Evolutionary conservation across 2,329 filamentous ascomycete species (phyloP), one percentile per base, ranked within the genome.

Genomic region (Penicillium sp.): DNA sequence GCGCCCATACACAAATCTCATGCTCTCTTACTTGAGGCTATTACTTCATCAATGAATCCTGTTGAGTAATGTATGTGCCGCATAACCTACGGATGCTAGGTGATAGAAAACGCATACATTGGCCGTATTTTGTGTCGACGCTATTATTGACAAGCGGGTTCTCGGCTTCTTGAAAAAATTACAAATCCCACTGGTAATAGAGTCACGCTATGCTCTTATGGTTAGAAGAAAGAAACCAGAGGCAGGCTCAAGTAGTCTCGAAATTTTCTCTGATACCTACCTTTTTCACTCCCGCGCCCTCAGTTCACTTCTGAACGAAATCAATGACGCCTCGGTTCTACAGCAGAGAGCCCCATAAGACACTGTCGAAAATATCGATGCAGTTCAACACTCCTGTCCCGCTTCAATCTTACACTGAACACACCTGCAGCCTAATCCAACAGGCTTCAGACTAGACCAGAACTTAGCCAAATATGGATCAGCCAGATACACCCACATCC

Each of bases 1-100:
- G 48, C 58, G 55, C 26, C 53, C 55, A 37, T 60, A 48, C 52
- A 51, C 57, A 58, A 46, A 62, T 61, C 64, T 14, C 30, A 33
- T 54, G 37, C 54, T 58, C 35, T 43, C n/a, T 26, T 40, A 33
- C 52, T 13, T 25, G 26, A 54, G 37, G 28, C 25, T 11, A 48
- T 30, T n/a, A 48, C 45, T 16, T 48, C 30, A 10, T 48, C 25
- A 28, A 48, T 48, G 13, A 48, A 30, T 8, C 10, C 1, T 48
- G 25, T 48, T 28, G 45, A 48, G 4, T 48, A 25, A 28, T 28
- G 45, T 7, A n/a, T 48, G 42, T 45, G 13, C 6, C 22, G 25
- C 42, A 19, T 26, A 25, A 6, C 11, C 6, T 8, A 43, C 6
- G 14, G 42, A n/a, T 6, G 42, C 5, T 25, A 3, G 42, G 22